Conservation (phyloP, 108 stramenopile genomes). For the Asterionellopsis glacialis region DNA sequence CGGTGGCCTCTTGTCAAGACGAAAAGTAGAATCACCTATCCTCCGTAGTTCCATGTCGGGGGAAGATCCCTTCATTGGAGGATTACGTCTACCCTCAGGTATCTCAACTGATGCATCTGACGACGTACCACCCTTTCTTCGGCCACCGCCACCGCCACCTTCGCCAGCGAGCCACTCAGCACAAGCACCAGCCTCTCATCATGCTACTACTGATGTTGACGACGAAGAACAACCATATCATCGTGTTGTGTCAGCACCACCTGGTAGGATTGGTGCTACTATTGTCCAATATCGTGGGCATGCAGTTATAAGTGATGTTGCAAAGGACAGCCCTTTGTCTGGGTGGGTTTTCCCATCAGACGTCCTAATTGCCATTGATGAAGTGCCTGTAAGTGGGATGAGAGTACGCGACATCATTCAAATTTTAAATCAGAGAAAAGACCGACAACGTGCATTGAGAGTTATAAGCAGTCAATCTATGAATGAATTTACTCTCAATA, state of each 20-base stretch:
- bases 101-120: neutral
- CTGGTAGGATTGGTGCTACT: constrained; percentile 81
- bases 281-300: constrained; percentile 83
- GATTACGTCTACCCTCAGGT: constrained; percentile 1
- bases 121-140: constrained; percentile 9
- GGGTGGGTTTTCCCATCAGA: constrained; percentile 83
- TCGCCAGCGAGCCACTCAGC: constrained; percentile 5
- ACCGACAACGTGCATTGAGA: constrained; percentile 63
- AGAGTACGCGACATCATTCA: constrained; percentile 77
- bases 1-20: constrained; percentile 61
- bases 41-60: too few species aligned
- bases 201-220: constrained; percentile 9
- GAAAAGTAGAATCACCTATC: constrained; percentile 19
- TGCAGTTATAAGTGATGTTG: constrained; percentile 80
- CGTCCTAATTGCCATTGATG: constrained; percentile 80
- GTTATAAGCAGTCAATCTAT: constrained; percentile 76
- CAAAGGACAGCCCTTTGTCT: constrained; percentile 58
- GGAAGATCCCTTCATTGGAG: neutral
- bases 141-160: constrained; percentile 18
- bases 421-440: constrained; percentile 55
- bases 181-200: neutral
- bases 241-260: constrained; percentile 78
- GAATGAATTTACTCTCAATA: constrained; percentile 52
- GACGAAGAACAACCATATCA: constrained; percentile 60
- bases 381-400: constrained; percentile 78